Evolutionary conservation across 371 early-diverging fungal species (phyloP).

Genomic region (Basidiobolus meristosporus): DNA sequence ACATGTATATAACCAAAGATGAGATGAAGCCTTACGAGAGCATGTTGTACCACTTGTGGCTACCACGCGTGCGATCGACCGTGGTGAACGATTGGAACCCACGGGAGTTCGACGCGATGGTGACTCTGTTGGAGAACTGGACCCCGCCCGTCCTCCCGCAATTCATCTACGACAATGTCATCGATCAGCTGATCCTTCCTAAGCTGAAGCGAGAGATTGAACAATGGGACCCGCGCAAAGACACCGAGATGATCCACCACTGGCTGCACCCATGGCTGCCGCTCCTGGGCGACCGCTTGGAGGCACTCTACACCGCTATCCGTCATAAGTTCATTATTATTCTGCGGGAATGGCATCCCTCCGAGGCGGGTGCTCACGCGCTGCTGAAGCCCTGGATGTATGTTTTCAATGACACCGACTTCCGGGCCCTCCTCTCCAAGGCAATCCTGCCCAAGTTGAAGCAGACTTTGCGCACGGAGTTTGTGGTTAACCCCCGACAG

Average conservation of each 20-base stretch:
- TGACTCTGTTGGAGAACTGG: constrained; percentile 53
- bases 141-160: constrained; percentile 37
- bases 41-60: constrained; percentile 57
- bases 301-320: constrained; percentile 29
- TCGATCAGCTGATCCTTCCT: constrained; percentile 57
- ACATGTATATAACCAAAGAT: background rate
- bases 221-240: constrained; percentile 47
- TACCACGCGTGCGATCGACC: constrained; percentile 52
- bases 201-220: constrained; percentile 42
- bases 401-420: constrained; percentile 32
- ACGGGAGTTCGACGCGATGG: constrained; percentile 39
- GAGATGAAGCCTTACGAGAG: constrained; percentile 60
- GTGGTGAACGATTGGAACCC: constrained; percentile 67
- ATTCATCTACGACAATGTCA: constrained; percentile 52
- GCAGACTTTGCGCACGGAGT: constrained; percentile 28
- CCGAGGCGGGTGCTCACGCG: constrained; percentile 30
- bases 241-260: constrained; percentile 40
- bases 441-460: constrained; percentile 51
- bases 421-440: constrained; percentile 31
- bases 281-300: constrained; percentile 27
- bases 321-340: constrained; percentile 36
- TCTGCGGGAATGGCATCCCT: constrained; percentile 45
- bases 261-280: constrained; percentile 82
- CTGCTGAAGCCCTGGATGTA: constrained; percentile 47
- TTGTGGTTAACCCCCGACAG: constrained; percentile 54